Evolutionary conservation across 257 asterid species (phyloP).

Genomic region (Nemophila menziesii): DNA sequence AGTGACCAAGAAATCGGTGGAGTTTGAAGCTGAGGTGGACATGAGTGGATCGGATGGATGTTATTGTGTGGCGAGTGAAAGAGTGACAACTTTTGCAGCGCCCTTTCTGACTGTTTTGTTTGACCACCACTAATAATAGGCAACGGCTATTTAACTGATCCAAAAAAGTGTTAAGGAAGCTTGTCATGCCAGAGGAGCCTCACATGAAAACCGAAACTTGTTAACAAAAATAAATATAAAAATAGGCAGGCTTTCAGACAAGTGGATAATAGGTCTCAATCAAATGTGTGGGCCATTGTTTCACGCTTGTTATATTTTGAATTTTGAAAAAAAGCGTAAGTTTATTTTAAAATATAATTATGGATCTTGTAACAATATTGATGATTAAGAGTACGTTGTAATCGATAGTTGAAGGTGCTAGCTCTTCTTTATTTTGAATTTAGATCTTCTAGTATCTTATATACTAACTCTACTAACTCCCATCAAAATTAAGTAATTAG

Average conservation of each 20-base stretch:
- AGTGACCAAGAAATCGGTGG: conserved; percentile 29
- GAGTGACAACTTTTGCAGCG: conserved; percentile 4
- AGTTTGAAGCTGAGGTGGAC: conserved; percentile 28
- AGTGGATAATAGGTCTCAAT: not conserved
- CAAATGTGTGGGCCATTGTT: not conserved
- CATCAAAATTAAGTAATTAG: too few species aligned
- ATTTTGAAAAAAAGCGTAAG: not conserved
- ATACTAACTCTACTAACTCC: too few species aligned
- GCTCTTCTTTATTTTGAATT: too few species aligned
- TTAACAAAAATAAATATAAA: too few species aligned
- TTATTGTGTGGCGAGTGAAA: conserved; percentile 3
- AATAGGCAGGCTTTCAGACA: not conserved
- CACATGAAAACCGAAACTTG: too few species aligned
- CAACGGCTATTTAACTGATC: conserved; percentile 12
- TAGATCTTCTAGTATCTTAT: too few species aligned
- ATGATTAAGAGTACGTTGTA: too few species aligned
- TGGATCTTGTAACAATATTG: too few species aligned
- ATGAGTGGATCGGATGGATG: conserved; percentile 14
- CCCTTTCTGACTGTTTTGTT: conserved; percentile 2
- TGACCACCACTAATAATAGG: conserved; percentile 3
- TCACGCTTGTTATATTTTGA: not conserved
- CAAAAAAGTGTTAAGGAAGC: not conserved
- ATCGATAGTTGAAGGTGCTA: too few species aligned
- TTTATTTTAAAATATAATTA: too few species aligned
- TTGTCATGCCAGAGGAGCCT: too few species aligned